Conservation (phyloP, 2,329 filamentous ascomycete species). For the Thermothelomyces thermophilus region DNA sequence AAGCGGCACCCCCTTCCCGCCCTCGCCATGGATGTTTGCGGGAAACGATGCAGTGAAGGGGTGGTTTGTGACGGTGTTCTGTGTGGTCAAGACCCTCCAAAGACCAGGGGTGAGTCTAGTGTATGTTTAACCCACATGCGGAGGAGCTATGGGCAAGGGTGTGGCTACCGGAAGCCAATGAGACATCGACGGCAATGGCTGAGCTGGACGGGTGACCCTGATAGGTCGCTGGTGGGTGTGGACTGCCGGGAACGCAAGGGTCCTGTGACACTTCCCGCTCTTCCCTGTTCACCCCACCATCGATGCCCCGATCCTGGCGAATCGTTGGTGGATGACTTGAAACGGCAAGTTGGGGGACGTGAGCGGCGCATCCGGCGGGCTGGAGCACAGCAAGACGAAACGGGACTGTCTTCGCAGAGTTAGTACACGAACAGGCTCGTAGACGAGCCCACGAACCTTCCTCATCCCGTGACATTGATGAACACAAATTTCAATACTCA, state of each 20-base stretch:
- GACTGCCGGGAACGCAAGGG: slow-evolving; percentile 17
- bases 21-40: neutral
- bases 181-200: slow-evolving; percentile 14
- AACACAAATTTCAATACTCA: neutral
- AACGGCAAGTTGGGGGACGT: slow-evolving; percentile 16
- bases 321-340: slow-evolving; percentile 18
- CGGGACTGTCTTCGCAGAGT: neutral
- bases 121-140: slow-evolving; percentile 3
- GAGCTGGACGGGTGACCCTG: slow-evolving; percentile 22
- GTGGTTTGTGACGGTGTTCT: too few species aligned
- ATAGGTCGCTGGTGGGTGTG: slow-evolving; percentile 18
- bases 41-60: neutral
- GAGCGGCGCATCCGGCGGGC: slow-evolving; percentile 16
- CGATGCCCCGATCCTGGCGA: neutral
- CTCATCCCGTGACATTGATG: neutral
- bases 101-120: slow-evolving; percentile 6
- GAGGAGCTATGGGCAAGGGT: neutral
- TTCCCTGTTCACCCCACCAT: neutral
- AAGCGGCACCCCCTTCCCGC: neutral
- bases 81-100: neutral
- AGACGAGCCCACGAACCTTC: too few species aligned
- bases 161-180: slow-evolving; percentile 16
- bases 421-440: too few species aligned
- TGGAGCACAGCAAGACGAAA: slow-evolving; percentile 18
- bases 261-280: slow-evolving; percentile 15